Conservation (phyloP, 805 yeast species). For the Brettanomyces bruxellensis region DNA sequence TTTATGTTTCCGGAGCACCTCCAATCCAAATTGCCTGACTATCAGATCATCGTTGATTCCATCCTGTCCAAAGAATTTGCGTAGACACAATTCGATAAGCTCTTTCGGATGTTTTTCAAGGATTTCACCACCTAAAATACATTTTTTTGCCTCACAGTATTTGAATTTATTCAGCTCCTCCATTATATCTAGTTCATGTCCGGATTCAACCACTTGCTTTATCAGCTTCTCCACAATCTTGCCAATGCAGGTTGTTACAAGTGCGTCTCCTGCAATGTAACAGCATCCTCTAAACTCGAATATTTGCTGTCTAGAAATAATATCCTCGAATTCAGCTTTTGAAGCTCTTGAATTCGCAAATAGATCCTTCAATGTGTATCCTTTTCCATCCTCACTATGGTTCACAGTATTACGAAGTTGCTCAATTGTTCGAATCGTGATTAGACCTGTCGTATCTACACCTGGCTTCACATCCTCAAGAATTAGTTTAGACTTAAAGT, state of each 20-base stretch:
- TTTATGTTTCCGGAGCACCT: conserved; percentile 6
- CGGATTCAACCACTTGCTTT: not conserved
- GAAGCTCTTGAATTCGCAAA: conserved; percentile 5
- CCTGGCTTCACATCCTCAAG: conserved; percentile 1
- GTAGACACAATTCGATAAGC: conserved; percentile 1
- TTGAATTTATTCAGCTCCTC: conserved; percentile 1
- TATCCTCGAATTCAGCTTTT: conserved; percentile 1
- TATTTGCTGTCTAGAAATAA: not conserved
- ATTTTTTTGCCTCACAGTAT: not conserved
- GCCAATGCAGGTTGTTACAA: conserved; percentile 2
- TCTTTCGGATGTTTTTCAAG: not conserved
- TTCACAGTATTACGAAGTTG: not conserved
- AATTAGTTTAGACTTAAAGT: conserved; percentile 4
- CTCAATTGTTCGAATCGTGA: not conserved
- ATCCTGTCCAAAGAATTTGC: not conserved
- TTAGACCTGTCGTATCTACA: not conserved
- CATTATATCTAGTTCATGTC: conserved; percentile 4
- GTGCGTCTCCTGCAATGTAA: not conserved
- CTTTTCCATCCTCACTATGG: not conserved
- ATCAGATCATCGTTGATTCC: conserved; percentile 5
- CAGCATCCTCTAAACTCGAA: conserved; percentile 1
- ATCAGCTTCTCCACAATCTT: conserved; percentile 2
- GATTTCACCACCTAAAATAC: not conserved
- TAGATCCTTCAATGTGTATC: conserved; percentile 6
- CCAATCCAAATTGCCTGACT: conserved; percentile 6